A percentile compares a stretch with the other conserved stretches of the same genome.
These are phyloP conservation scores for Suillus variegatus DNA, from an alignment of 768 basidiomycete species.

Conservation along the genomic window DNA sequence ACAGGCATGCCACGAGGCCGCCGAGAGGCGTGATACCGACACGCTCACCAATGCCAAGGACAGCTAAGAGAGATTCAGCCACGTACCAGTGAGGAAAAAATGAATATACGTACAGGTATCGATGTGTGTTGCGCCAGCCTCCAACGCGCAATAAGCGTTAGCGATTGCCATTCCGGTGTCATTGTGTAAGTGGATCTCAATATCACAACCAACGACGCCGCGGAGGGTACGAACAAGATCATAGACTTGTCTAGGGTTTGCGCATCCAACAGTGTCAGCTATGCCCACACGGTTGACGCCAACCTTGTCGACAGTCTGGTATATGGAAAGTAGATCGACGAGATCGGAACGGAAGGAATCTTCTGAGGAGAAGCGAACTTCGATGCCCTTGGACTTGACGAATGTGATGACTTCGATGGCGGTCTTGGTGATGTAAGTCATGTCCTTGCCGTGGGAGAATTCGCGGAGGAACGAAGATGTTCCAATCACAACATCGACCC, in stretches of 20 bases:
- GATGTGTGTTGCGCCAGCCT: conserved; percentile 98
- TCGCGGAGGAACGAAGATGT: conserved; percentile 99
- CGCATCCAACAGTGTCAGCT: conserved; percentile 98
- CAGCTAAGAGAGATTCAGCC: conserved; percentile 47
- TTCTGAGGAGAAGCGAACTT: conserved; percentile 99
- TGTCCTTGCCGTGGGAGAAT: conserved; percentile 99
- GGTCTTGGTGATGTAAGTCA: conserved; percentile 98
- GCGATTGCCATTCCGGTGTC: conserved; percentile 99
- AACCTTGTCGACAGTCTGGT: conserved; percentile 99
- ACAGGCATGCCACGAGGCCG: conserved; percentile 94
- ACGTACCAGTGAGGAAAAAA: background rate
- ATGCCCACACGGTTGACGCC: conserved; percentile 99
- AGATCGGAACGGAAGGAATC: conserved; percentile 99
- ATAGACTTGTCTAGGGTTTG: conserved; percentile 98
- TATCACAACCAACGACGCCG: conserved; percentile 96
- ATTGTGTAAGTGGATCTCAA: conserved; percentile 97
- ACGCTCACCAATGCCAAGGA: conserved; percentile 97
- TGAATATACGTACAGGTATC: conserved; percentile 77
- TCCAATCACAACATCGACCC: conserved; percentile 98
- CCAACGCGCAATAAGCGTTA: conserved; percentile 96
- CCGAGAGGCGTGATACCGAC: conserved; percentile 99
- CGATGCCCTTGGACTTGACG: conserved; percentile 99
- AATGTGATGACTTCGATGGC: conserved; percentile 99
- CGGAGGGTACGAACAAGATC: conserved; percentile 95
- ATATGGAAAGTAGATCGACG: conserved; percentile 97